Conservation (phyloP, 169 alveolate species). For the Eimeria falciformis region DNA sequence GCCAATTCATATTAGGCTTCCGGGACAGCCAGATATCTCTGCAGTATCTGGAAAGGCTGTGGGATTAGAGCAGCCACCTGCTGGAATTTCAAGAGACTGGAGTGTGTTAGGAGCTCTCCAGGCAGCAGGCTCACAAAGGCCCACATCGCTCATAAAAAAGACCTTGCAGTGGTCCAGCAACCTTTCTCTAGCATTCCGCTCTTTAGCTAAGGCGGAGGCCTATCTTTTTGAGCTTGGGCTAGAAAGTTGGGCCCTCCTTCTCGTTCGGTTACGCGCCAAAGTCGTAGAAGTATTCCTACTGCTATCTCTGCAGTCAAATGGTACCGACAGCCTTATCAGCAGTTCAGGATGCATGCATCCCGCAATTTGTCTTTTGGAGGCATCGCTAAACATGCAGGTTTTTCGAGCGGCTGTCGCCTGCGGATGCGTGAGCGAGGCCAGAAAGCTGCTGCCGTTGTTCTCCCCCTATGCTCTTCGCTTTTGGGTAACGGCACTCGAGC, state of each 20-base stretch:
- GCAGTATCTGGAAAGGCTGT: background rate
- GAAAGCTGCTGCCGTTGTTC: conserved; percentile 16
- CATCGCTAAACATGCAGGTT: conserved; percentile 59
- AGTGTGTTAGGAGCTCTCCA: conserved; percentile 15
- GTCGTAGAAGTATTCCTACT: conserved; percentile 49
- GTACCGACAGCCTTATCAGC: background rate
- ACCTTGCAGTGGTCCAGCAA: conserved; percentile 49
- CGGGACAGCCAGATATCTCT: background rate
- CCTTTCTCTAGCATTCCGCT: conserved; percentile 58
- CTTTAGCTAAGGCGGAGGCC: conserved; percentile 14
- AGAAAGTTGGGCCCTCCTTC: conserved; percentile 63
- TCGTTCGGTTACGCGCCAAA: conserved; percentile 26
- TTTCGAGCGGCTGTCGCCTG: conserved; percentile 63
- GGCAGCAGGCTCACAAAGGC: background rate
- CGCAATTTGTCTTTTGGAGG: conserved; percentile 59
- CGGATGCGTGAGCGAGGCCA: conserved; percentile 46
- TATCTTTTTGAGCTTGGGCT: conserved; percentile 62
- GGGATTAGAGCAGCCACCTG: background rate
- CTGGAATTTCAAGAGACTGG: background rate
- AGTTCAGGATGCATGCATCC: conserved; percentile 46
- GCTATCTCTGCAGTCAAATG: conserved; percentile 21
- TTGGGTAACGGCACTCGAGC: conserved; percentile 47
- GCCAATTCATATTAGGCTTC: conserved; percentile 29
- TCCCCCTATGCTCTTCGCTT: conserved; percentile 58
- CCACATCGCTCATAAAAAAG: background rate